A percentile compares a stretch with the other conserved stretches of the same genome.
Conservation (phyloP, 805 yeast species). For the Kuraishia cidri region DNA sequence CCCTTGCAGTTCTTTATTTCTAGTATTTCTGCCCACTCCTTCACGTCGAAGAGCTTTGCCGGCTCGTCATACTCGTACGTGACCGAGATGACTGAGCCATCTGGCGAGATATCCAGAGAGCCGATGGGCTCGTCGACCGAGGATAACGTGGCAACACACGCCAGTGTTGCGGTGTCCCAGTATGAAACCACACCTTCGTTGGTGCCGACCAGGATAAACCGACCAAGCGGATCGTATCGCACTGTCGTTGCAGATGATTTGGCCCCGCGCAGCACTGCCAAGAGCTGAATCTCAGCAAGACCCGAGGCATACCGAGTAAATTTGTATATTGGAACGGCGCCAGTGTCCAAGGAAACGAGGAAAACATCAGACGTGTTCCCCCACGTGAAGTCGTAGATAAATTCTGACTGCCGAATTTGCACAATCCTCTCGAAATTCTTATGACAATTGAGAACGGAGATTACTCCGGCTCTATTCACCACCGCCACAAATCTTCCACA, state of each 20-base stretch:
- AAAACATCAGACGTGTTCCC: conserved; percentile 14
- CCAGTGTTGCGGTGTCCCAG: conserved; percentile 25
- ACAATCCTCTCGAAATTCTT: conserved; percentile 18
- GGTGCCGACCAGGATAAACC: conserved; percentile 29
- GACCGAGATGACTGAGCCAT: conserved; percentile 27
- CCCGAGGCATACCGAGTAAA: conserved; percentile 2
- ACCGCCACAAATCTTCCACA: conserved; percentile 30
- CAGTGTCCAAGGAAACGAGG: conserved; percentile 26
- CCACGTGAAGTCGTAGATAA: conserved; percentile 34
- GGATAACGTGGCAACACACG: conserved; percentile 20
- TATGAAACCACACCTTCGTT: conserved; percentile 37
- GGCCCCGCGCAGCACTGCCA: conserved; percentile 23
- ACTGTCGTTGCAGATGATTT: conserved; percentile 28
- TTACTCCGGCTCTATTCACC: conserved; percentile 22
- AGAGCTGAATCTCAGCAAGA: conserved; percentile 1
- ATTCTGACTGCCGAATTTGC: conserved; percentile 9
- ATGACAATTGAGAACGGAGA: conserved; percentile 20
- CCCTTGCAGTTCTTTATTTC: conserved; percentile 1
- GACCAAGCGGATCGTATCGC: conserved; percentile 27
- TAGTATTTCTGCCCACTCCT: conserved; percentile 12
- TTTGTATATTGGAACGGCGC: conserved; percentile 21
- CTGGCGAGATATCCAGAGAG: conserved; percentile 23
- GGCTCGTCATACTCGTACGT: conserved; percentile 29
- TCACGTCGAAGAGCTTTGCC: conserved; percentile 24
- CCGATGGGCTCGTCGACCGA: conserved; percentile 32